Evolutionary conservation across 2,329 filamentous ascomycete species (phyloP).

Genomic region (Lasiodiplodia citricola): DNA sequence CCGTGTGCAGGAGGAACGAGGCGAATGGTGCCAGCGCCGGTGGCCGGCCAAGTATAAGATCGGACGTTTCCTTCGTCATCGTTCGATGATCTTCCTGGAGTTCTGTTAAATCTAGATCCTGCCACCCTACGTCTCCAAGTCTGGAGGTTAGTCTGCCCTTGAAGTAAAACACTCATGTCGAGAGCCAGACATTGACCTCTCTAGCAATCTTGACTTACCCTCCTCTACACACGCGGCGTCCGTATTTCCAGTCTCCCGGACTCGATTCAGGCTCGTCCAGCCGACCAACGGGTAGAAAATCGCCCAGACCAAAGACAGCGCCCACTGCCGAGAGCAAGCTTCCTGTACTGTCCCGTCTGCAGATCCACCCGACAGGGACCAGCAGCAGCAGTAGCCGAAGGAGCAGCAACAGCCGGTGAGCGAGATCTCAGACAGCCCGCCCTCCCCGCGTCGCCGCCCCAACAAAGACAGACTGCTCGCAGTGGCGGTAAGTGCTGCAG

Average conservation of each 20-base stretch:
- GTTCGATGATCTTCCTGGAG: not conserved
- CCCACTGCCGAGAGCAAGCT: constrained; percentile 9
- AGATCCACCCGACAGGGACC: constrained; percentile 19
- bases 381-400: not conserved
- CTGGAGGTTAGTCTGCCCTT: not conserved
- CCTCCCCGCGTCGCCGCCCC: constrained; percentile 1
- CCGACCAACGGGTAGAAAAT: constrained; percentile 10
- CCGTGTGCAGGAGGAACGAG: not conserved
- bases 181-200: not conserved
- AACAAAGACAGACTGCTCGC: constrained; percentile 17
- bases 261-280: not conserved
- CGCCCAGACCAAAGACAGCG: not conserved
- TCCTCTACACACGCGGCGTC: not conserved
- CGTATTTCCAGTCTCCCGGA: not conserved
- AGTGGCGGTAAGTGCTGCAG: constrained; percentile 19
- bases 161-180: not conserved
- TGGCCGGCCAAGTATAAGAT: constrained; percentile 21
- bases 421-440: constrained; percentile 22
- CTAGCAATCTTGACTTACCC: not conserved
- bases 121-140: not conserved
- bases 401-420: not conserved
- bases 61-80: constrained; percentile 1
- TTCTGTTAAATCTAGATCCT: constrained; percentile 12
- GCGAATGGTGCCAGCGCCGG: not conserved
- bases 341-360: constrained; percentile 7